Conservation (phyloP, 106 monocot genomes). For the Dioscorea zingiberensis region DNA sequence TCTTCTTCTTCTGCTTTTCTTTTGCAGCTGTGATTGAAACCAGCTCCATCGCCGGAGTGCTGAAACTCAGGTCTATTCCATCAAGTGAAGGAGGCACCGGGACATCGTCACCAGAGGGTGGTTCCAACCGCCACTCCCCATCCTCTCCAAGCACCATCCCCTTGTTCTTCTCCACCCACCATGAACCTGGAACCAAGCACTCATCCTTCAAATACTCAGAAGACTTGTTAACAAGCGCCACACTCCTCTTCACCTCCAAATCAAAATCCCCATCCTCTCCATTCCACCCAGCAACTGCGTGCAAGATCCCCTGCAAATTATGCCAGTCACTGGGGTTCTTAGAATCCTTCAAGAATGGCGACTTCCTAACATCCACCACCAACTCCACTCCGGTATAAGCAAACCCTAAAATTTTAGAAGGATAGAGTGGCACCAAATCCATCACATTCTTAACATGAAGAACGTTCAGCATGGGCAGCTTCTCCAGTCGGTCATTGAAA, state of each 20-base stretch:
- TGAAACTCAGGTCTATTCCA: background rate
- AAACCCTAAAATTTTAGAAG: constrained; percentile 24
- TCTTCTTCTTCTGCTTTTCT: background rate
- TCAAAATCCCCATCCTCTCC: constrained; percentile 29
- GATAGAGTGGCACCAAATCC: constrained; percentile 41
- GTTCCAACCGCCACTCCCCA: constrained; percentile 31
- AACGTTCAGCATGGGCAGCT: constrained; percentile 18
- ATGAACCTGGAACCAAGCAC: constrained; percentile 39
- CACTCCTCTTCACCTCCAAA: constrained; percentile 34
- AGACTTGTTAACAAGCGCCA: constrained; percentile 58
- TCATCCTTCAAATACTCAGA: constrained; percentile 45
- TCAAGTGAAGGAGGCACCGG: constrained; percentile 22
- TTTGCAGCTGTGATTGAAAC: background rate
- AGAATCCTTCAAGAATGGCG: constrained; percentile 44
- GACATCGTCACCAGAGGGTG: constrained; percentile 25
- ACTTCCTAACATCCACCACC: constrained; percentile 30
- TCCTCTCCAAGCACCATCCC: constrained; percentile 47
- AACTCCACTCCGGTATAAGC: constrained; percentile 19
- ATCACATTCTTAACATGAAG: constrained; percentile 39
- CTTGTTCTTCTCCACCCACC: constrained; percentile 64
- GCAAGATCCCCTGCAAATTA: constrained; percentile 45
- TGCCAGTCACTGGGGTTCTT: constrained; percentile 34
- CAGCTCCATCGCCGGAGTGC: background rate
- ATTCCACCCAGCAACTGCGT: constrained; percentile 34
- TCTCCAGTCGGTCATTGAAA: constrained; percentile 31